Percentiles rank a stretch among this genome's conserved stretches.
Evolutionary conservation across 306 rosid species (phyloP).

Genomic region (Astragalus membranaceus): DNA sequence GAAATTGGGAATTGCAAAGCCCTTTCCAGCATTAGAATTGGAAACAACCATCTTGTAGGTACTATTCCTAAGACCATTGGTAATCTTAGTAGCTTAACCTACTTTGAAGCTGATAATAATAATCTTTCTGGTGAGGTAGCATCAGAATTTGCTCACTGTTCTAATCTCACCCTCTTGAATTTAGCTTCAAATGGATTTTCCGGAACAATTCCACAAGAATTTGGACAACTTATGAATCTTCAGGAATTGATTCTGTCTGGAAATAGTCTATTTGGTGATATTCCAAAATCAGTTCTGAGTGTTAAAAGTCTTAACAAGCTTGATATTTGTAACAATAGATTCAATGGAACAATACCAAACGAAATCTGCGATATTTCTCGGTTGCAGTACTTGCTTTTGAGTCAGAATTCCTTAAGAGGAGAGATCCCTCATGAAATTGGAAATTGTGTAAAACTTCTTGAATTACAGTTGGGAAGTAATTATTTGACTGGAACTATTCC

Average conservation of each 20-base stretch:
- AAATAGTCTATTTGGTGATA: slow-evolving; percentile 72
- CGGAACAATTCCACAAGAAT: slow-evolving; percentile 65
- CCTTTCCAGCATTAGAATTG: slow-evolving; percentile 39
- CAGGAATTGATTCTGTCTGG: slow-evolving; percentile 93
- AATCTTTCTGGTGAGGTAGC: slow-evolving; percentile 75
- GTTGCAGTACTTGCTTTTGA: slow-evolving; percentile 86
- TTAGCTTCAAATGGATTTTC: slow-evolving; percentile 87
- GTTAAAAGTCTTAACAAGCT: slow-evolving; percentile 93
- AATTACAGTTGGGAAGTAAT: slow-evolving; percentile 81
- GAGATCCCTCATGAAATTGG: slow-evolving; percentile 93
- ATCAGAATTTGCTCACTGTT: slow-evolving; percentile 61
- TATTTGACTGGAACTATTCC: slow-evolving; percentile 65
- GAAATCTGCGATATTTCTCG: slow-evolving; percentile 81
- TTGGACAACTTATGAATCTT: slow-evolving; percentile 77
- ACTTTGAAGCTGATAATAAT: slow-evolving; percentile 90
- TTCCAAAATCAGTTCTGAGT: slow-evolving; percentile 65
- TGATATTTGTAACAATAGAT: slow-evolving; percentile 82
- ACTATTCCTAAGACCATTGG: slow-evolving; percentile 45
- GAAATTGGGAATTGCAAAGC: slow-evolving; percentile 39
- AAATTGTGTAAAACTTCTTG: slow-evolving; percentile 76
- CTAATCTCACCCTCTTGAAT: slow-evolving; percentile 87
- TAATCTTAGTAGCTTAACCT: slow-evolving; percentile 84
- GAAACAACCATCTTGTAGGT: slow-evolving; percentile 38
- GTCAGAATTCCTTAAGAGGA: slow-evolving; percentile 81
- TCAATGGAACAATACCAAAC: slow-evolving; percentile 80